These are phyloP conservation scores for Apiospora pterosperma DNA, from an alignment of 2,329 filamentous ascomycete genomes.

Conservation along the genomic window DNA sequence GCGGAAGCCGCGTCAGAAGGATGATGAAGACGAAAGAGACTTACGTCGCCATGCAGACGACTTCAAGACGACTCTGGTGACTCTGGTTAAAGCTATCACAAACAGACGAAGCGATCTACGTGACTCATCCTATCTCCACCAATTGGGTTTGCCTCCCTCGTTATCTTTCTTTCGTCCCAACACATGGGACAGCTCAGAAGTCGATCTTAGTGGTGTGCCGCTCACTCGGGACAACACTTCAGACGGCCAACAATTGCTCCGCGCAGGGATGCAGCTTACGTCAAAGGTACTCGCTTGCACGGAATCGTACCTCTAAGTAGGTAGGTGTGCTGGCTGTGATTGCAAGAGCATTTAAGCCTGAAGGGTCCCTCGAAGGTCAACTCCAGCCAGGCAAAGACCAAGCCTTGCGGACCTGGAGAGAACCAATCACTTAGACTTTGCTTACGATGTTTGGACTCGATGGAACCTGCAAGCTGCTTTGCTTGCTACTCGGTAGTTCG, in stretches of 20 bases:
- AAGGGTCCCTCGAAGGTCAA: background rate
- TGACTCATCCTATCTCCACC: background rate
- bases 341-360: background rate
- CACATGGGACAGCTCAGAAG: background rate
- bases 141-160: background rate
- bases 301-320: background rate
- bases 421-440: background rate
- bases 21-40: background rate
- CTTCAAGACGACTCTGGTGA: background rate
- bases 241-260: background rate
- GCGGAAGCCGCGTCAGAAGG: background rate
- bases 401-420: background rate
- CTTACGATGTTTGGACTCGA: background rate
- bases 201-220: background rate
- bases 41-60: background rate
- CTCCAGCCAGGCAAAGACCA: background rate
- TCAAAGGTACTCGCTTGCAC: background rate
- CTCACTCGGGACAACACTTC: background rate
- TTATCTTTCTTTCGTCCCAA: background rate
- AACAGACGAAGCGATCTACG: background rate
- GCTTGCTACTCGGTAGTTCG: background rate
- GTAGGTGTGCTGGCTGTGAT: background rate
- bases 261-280: background rate
- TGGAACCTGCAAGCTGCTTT: background rate
- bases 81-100: background rate